A percentile compares a stretch with the other conserved stretches of the same genome.
Conservation (phyloP, 345 rosid genomes). For the Eucalyptus pauciflora region DNA sequence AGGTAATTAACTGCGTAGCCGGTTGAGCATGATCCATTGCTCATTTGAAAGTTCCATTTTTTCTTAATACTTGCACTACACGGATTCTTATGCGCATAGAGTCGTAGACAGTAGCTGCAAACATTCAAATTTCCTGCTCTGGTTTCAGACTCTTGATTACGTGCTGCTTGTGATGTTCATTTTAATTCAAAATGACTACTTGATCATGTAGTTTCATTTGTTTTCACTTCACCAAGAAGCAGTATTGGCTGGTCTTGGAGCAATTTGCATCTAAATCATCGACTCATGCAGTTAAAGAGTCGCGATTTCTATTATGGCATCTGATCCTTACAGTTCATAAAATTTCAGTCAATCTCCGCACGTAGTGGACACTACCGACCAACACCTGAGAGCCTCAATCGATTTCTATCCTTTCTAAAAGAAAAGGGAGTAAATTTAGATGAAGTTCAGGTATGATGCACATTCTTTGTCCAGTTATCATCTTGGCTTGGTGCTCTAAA, state of each 20-base stretch:
- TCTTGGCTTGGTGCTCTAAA: background rate
- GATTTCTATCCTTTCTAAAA: slow-evolving; percentile 14
- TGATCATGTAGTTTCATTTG: background rate
- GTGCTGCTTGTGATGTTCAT: background rate
- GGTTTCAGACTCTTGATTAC: background rate
- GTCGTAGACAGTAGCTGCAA: background rate
- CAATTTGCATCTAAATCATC: background rate
- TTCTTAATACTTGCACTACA: background rate
- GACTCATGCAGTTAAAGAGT: background rate
- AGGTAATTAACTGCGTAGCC: slow-evolving; percentile 16
- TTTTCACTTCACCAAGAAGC: background rate
- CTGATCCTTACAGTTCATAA: background rate
- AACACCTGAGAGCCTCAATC: slow-evolving; percentile 10
- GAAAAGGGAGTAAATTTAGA: slow-evolving; percentile 15
- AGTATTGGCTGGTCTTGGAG: background rate
- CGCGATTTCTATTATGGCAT: background rate
- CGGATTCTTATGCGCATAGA: background rate
- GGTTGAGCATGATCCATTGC: background rate
- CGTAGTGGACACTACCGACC: slow-evolving; percentile 29
- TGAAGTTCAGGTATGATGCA: slow-evolving; percentile 14
- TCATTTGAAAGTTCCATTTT: background rate
- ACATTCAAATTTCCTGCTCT: background rate
- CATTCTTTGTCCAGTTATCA: background rate
- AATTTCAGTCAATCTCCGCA: slow-evolving; percentile 15
- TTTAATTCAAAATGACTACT: background rate